These are phyloP conservation scores for Pelagomonas calceolata DNA, from an alignment of 108 stramenopile species.

Conservation along the genomic window DNA sequence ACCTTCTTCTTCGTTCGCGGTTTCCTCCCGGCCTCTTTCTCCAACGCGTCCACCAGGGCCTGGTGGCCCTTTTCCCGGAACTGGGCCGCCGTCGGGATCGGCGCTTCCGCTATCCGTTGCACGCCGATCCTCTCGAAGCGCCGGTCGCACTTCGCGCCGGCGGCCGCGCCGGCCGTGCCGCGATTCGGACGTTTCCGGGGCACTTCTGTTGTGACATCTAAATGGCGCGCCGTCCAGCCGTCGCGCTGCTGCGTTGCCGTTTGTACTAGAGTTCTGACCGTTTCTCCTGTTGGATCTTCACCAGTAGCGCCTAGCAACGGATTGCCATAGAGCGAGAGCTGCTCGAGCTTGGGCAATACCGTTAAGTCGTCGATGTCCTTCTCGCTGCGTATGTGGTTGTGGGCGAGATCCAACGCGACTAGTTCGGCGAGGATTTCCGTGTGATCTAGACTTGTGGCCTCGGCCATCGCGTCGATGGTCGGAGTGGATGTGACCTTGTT, in stretches of 20 bases:
- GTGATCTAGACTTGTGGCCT: background rate
- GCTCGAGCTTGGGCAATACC: conserved; percentile 15
- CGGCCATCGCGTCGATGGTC: background rate
- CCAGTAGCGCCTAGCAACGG: conserved; percentile 34
- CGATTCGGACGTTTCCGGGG: conserved; percentile 7
- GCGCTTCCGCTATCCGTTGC: conserved; percentile 16
- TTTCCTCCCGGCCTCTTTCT: background rate
- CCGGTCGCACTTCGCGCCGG: conserved; percentile 11
- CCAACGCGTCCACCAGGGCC: background rate
- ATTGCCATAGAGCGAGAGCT: conserved; percentile 36
- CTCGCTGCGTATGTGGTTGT: conserved; percentile 34
- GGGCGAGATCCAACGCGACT: conserved; percentile 27
- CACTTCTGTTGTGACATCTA: conserved; percentile 22
- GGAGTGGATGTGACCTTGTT: conserved; percentile 22
- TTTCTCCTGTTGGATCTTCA: conserved; percentile 14
- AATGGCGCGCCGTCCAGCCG: conserved; percentile 18
- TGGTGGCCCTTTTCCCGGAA: background rate
- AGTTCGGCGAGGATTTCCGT: conserved; percentile 17
- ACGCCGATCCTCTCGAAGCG: background rate
- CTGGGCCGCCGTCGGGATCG: conserved; percentile 4
- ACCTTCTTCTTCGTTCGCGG: too few species aligned
- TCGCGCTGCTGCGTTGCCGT: conserved; percentile 6
- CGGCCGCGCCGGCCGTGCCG: conserved; percentile 4
- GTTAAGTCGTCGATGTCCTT: conserved; percentile 14
- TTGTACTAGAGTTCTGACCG: background rate